phyloP scores from a whole-genome alignment of 257 asterid species.

The Rubia yunnanensis region DNA sequence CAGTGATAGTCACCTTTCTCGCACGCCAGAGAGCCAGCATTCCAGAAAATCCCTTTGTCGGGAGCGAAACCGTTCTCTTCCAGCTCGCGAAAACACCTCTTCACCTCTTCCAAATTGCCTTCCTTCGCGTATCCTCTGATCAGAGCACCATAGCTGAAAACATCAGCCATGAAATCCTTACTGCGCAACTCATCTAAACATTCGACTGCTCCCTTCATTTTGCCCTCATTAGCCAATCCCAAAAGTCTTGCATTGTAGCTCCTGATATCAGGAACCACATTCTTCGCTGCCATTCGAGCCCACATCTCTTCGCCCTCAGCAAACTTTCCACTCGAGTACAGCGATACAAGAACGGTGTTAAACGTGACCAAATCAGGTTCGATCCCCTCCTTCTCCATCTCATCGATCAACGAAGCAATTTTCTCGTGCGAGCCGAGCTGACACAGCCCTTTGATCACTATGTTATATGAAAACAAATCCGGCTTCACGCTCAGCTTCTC shows the following conservation, averaged over 20 bases:
- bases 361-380: conserved; percentile 28
- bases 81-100: conserved; percentile 30
- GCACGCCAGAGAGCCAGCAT: conserved; percentile 21
- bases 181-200: conserved; percentile 23
- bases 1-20: conserved; percentile 34
- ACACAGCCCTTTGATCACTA: conserved; percentile 33
- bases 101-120: conserved; percentile 28
- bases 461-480: conserved; percentile 30
- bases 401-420: conserved; percentile 10
- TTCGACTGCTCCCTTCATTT: conserved; percentile 22
- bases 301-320: conserved; percentile 35
- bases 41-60: conserved; percentile 18
- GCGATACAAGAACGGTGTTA: conserved; percentile 26
- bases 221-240: conserved; percentile 25
- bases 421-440: conserved; percentile 19
- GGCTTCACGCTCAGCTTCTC: conserved; percentile 24
- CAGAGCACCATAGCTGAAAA: conserved; percentile 26
- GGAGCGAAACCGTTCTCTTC: conserved; percentile 18
- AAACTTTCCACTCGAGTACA: conserved; percentile 26
- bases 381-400: conserved; percentile 28
- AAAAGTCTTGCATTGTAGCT: conserved; percentile 28
- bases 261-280: conserved; percentile 24
- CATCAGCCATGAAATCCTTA: conserved; percentile 25
- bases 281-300: conserved; percentile 22
- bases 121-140: conserved; percentile 27